Evolutionary conservation across 1,284 basidiomycete genomes (phyloP), one percentile per base, ranked within the genome.

Genomic region (Cystobasidiaceae sp.): DNA sequence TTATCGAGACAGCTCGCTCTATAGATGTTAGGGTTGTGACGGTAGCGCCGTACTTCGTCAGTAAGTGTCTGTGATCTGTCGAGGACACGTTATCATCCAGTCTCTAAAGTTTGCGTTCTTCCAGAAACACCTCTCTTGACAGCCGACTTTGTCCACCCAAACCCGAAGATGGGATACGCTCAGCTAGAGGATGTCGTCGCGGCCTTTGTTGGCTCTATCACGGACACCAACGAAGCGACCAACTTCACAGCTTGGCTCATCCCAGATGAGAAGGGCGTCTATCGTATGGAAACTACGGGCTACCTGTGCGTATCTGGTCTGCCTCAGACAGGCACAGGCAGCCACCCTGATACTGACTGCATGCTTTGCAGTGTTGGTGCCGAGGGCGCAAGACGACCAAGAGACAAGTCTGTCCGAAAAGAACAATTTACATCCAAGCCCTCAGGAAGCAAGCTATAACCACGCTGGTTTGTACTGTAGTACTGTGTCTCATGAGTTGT

Each of bases 11-110:
- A 23, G 61, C 61, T 15, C 8, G 34, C 28, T 51, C 61, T 15
- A 46, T 64, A 27, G 52, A 64, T 23, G 7, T 64, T n/a, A 27
- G 61, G 25, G 41, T 62, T 30, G 61, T 64, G 15, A 64, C 61
- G 27, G 61, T 64, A 34, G 61, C 61, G 11, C 61, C 82, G 82
- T 67, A 83, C 84, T 0, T 85, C 79, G 74, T 84, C 84, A 69
- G 82, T 81, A 43, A 81, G 82, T 81, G 57, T 25, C 27, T 27
- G 11, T 19, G 27, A 48, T n/a, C 46, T 25, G 7, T 48, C 32
- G 27, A 13, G 27, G 82, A 83, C 58, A 68, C 83, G 1, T 76
- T 78, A 4, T 65, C 76, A n/a, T 66, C 72, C 3, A 66, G 82
- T 80, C 69, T 66, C 80, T 23, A 39, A 80, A 61, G 74, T 83